Evolutionary conservation across 306 rosid species (phyloP).

Genomic region (Casuarina glauca): DNA sequence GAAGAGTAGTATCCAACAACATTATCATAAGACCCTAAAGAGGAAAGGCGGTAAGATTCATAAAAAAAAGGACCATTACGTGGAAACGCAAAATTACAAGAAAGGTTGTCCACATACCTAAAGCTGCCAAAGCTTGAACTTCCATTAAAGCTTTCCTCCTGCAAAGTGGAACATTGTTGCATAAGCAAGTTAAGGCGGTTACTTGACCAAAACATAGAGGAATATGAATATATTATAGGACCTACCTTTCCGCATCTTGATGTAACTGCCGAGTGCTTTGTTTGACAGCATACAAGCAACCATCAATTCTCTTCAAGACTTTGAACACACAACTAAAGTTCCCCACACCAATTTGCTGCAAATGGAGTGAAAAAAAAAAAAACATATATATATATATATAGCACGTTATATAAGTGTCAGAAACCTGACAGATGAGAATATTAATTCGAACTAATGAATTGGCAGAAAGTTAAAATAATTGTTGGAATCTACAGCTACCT

Average conservation of each 20-base stretch:
- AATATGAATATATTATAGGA: slow-evolving; percentile 15
- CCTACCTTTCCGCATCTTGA: slow-evolving; percentile 80
- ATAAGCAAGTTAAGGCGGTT: slow-evolving; percentile 20
- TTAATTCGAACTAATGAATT: background rate
- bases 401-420: slow-evolving; percentile 3
- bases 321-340: slow-evolving; percentile 79
- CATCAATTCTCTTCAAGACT: slow-evolving; percentile 78
- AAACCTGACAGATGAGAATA: background rate
- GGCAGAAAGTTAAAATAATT: background rate
- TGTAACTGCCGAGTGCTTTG: slow-evolving; percentile 60
- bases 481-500: slow-evolving; percentile 42
- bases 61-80: slow-evolving; percentile 1
- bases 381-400: too few species aligned
- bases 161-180: slow-evolving; percentile 21
- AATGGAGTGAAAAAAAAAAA: slow-evolving; percentile 17
- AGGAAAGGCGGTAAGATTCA: slow-evolving; percentile 5
- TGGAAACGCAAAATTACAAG: background rate
- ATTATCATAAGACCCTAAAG: slow-evolving; percentile 72
- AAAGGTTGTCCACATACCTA: slow-evolving; percentile 47
- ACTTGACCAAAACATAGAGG: slow-evolving; percentile 15
- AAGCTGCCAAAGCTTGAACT: slow-evolving; percentile 88
- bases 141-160: slow-evolving; percentile 94
- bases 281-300: slow-evolving; percentile 93
- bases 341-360: slow-evolving; percentile 80
- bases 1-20: slow-evolving; percentile 83